Conservation (phyloP, 106 monocot genomes). For the Allium fistulosum region DNA sequence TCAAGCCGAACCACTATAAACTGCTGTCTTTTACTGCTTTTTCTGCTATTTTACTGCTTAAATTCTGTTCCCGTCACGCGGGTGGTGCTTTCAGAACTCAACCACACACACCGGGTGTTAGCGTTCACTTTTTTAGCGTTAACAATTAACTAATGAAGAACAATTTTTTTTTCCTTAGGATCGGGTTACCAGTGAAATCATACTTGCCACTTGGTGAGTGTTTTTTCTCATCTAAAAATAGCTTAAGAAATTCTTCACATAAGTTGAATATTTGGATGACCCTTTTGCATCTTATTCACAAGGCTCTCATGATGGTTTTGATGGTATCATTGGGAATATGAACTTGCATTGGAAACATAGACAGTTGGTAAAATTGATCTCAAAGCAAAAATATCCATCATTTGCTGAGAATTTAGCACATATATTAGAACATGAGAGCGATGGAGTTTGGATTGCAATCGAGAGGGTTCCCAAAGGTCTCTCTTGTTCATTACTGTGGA, state of each 20-base stretch:
- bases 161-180: constrained; percentile 82
- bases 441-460: constrained; percentile 86
- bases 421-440: constrained; percentile 88
- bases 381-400: constrained; percentile 85
- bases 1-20: too few species aligned
- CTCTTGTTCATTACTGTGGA: constrained; percentile 93
- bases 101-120: too few species aligned
- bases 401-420: constrained; percentile 90
- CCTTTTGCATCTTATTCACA: constrained; percentile 5
- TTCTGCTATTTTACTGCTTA: too few species aligned
- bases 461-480: constrained; percentile 93
- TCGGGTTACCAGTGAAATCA: constrained; percentile 88
- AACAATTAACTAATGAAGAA: constrained; percentile 98
- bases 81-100: too few species aligned
- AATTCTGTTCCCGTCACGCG: too few species aligned
- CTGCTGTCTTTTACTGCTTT: too few species aligned
- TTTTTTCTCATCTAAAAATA: constrained; percentile 1
- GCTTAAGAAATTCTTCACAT: background rate
- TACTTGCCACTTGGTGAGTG: constrained; percentile 87
- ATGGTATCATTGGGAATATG: constrained; percentile 99
- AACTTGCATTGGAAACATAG: constrained; percentile 99
- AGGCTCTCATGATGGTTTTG: constrained; percentile 97
- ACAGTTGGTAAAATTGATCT: constrained; percentile 88
- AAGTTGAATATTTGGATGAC: constrained; percentile 2
- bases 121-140: too few species aligned